Evolutionary conservation across 2,329 filamentous ascomycete genomes (phyloP).

Genomic region (Arthrinium phaeospermum): DNA sequence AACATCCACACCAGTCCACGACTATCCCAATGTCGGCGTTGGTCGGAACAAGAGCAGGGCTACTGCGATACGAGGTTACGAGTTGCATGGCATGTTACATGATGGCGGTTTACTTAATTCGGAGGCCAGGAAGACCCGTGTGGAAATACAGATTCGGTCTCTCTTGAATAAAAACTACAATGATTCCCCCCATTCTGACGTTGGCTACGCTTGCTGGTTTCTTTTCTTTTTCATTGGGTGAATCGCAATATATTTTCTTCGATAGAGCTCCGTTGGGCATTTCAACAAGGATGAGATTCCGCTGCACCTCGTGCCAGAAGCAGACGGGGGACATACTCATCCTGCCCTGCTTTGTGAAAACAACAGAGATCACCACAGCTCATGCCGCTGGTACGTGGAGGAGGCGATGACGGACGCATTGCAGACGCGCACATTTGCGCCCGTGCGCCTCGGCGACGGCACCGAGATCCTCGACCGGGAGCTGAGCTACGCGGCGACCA

Average conservation of each 20-base stretch:
- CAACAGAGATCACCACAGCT: neutral
- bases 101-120: conserved; percentile 14
- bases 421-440: neutral
- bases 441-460: neutral
- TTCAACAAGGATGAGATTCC: neutral
- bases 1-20: neutral
- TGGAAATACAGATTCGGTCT: neutral
- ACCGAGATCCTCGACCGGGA: neutral
- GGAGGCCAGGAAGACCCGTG: neutral
- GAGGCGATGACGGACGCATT: neutral
- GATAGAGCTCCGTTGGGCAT: too few relatives aligned
- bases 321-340: neutral
- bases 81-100: conserved; percentile 17
- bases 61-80: conserved; percentile 16
- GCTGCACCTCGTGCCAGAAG: neutral
- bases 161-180: conserved; percentile 13
- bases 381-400: neutral
- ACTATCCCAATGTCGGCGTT: neutral
- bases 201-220: neutral
- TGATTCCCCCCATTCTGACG: conserved; percentile 2
- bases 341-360: neutral
- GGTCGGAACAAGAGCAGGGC: neutral
- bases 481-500: neutral
- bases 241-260: too few relatives aligned
- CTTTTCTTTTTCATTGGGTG: neutral